phyloP scores from a whole-genome alignment of 169 alveolate species.

The Eimeria mitis region DNA sequence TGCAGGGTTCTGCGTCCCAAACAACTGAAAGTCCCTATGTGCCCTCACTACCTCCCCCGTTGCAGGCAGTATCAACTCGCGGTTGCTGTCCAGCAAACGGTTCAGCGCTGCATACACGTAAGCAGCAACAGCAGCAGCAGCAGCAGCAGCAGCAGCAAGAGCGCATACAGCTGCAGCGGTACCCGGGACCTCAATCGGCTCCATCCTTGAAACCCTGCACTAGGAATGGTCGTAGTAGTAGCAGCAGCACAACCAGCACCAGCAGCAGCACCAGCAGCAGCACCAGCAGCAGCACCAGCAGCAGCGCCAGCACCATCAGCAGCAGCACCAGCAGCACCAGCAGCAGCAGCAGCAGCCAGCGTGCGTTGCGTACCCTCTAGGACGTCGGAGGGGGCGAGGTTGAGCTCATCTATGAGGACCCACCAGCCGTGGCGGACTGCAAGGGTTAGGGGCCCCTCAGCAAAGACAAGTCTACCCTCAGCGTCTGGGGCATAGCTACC shows the following conservation, averaged over 20 bases:
- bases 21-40: conserved; percentile 98
- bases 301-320: conserved; percentile 11
- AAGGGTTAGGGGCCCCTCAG: conserved; percentile 98
- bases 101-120: conserved; percentile 92
- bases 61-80: conserved; percentile 98
- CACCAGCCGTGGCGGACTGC: conserved; percentile 99
- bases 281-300: conserved; percentile 87
- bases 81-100: conserved; percentile 99
- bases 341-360: background rate
- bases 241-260: background rate
- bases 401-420: conserved; percentile 99
- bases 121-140: conserved; percentile 42
- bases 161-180: background rate
- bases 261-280: background rate
- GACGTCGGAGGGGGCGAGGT: conserved; percentile 99
- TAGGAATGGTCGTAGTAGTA: background rate
- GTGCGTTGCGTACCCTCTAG: conserved; percentile 90
- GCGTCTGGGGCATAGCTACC: conserved; percentile 98
- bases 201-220: background rate
- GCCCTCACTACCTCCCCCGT: conserved; percentile 97
- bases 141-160: conserved; percentile 35
- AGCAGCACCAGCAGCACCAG: background rate
- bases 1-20: conserved; percentile 99
- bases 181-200: background rate
- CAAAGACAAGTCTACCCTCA: conserved; percentile 94